Evolutionary conservation across 495 filamentous ascomycete genomes (phyloP).

Genomic region (Penicillium cosmopolitanum): DNA sequence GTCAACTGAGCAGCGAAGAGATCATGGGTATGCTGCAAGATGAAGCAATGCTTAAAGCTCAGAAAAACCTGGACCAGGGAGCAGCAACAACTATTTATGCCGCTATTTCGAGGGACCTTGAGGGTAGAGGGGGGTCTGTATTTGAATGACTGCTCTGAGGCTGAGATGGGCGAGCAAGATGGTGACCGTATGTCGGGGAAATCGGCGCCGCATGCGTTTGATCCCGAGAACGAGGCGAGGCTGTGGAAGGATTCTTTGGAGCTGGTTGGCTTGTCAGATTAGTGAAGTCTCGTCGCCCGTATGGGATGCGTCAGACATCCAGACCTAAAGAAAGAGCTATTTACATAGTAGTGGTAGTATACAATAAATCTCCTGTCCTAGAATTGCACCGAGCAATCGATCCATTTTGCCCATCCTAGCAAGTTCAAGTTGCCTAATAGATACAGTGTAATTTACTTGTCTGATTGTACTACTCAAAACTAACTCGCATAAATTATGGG

Average conservation of each 20-base stretch:
- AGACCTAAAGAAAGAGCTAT: too few relatives aligned
- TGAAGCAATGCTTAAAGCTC: conserved; percentile 22
- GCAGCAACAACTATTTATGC: conserved; percentile 51
- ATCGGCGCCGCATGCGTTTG: conserved; percentile 42
- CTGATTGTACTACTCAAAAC: background rate
- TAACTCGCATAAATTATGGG: background rate
- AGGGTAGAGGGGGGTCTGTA: conserved; percentile 49
- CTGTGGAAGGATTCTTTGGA: conserved; percentile 50
- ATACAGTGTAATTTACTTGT: background rate
- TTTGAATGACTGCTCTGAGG: conserved; percentile 38
- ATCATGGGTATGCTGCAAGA: conserved; percentile 21
- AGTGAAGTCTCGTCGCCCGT: background rate
- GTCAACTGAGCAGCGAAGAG: conserved; percentile 23
- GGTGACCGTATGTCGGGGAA: conserved; percentile 19
- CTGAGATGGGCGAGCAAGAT: conserved; percentile 20
- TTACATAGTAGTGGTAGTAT: too few relatives aligned
- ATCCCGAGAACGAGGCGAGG: conserved; percentile 39
- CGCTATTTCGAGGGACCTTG: conserved; percentile 39
- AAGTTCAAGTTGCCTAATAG: background rate
- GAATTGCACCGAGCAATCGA: too few relatives aligned
- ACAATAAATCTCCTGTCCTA: too few relatives aligned
- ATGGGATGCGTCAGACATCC: too few relatives aligned
- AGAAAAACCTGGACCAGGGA: conserved; percentile 41
- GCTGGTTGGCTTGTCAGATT: conserved; percentile 39
- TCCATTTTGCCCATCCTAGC: background rate